Conservation (phyloP, 148 eudicot species). For the Camellia sinensis region DNA sequence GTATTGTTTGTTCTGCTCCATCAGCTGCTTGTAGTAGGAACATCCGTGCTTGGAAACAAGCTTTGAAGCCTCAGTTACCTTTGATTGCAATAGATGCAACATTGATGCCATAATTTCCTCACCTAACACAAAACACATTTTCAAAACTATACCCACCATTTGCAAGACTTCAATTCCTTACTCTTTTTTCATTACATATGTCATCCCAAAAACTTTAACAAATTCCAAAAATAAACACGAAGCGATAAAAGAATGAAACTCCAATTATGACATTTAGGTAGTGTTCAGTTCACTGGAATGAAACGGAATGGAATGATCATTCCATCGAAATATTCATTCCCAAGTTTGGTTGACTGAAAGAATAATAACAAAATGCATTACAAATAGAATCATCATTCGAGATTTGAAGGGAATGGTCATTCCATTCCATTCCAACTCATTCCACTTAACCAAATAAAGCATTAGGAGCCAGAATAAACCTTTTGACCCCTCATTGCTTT, state of each 20-base stretch:
- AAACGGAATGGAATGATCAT: no score
- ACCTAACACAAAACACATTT: slow-evolving; percentile 3
- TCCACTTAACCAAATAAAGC: no score
- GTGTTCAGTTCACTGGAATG: no score
- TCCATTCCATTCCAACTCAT: no score
- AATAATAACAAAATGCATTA: no score
- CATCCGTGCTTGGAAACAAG: slow-evolving; percentile 38
- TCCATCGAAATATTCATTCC: no score
- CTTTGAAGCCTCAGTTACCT: slow-evolving; percentile 52
- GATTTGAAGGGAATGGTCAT: no score
- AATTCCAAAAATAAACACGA: not conserved
- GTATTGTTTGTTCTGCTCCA: slow-evolving; percentile 67
- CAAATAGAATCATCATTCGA: no score
- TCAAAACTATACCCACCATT: not conserved
- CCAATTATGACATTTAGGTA: not conserved
- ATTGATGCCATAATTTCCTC: slow-evolving; percentile 54
- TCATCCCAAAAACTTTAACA: not conserved
- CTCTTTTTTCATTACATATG: not conserved
- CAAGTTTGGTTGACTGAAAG: no score
- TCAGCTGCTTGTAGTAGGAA: slow-evolving; percentile 53
- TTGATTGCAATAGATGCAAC: slow-evolving; percentile 46
- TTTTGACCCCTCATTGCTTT: no score
- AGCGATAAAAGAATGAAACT: not conserved
- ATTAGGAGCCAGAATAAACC: no score
- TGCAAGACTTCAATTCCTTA: not conserved